phyloP scores from a whole-genome alignment of 2,329 filamentous ascomycete species.

The Fusarium duplospermum region DNA sequence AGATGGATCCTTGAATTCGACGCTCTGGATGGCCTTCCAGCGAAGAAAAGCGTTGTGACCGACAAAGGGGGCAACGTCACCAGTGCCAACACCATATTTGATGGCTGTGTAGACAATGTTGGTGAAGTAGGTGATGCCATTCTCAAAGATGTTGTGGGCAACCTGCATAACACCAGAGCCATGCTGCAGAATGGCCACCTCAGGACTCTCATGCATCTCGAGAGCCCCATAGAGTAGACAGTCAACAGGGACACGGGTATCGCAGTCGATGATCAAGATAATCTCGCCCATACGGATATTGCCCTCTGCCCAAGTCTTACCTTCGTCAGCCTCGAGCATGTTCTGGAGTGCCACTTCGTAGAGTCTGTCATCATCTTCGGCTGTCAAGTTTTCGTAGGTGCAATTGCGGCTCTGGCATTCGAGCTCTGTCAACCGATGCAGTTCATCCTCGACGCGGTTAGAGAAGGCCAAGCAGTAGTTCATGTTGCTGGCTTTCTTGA shows the following conservation, averaged over 20 bases:
- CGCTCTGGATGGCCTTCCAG: slow-evolving; percentile 60
- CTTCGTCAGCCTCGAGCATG: slow-evolving; percentile 61
- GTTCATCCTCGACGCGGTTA: slow-evolving; percentile 65
- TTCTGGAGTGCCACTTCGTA: slow-evolving; percentile 59
- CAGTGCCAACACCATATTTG: slow-evolving; percentile 75
- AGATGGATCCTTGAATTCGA: slow-evolving; percentile 34
- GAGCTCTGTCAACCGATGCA: slow-evolving; percentile 45
- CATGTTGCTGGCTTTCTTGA: slow-evolving; percentile 77
- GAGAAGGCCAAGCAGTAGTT: slow-evolving; percentile 70
- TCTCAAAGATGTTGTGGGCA: slow-evolving; percentile 78
- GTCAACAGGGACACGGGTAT: slow-evolving; percentile 72
- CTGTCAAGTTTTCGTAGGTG: slow-evolving; percentile 55
- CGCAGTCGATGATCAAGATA: slow-evolving; percentile 73
- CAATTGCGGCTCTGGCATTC: slow-evolving; percentile 37
- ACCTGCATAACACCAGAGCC: slow-evolving; percentile 83
- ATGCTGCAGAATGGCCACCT: slow-evolving; percentile 79
- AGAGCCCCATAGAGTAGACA: slow-evolving; percentile 76
- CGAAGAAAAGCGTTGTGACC: slow-evolving; percentile 82
- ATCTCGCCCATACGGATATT: slow-evolving; percentile 69
- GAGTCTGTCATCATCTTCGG: slow-evolving; percentile 56
- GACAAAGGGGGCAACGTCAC: slow-evolving; percentile 80
- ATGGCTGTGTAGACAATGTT: slow-evolving; percentile 82
- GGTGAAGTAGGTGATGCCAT: slow-evolving; percentile 80
- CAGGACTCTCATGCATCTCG: slow-evolving; percentile 77
- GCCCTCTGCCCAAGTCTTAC: slow-evolving; percentile 66